A percentile compares a stretch with the other conserved stretches of the same genome.
phyloP scores from a whole-genome alignment of 805 yeast genomes.

The Candida glaebosa region DNA sequence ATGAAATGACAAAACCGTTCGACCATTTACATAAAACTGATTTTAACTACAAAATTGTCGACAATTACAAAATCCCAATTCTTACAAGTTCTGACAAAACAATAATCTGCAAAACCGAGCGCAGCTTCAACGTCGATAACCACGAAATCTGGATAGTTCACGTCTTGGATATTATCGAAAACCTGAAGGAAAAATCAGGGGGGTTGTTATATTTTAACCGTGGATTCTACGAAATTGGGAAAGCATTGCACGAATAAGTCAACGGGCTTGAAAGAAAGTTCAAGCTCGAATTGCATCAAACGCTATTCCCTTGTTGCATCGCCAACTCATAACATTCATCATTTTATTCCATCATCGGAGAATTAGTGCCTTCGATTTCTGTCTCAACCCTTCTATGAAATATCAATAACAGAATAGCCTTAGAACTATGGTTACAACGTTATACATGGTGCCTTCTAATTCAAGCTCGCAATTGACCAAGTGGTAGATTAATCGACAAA shows the following conservation, averaged over 20 bases:
- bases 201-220: slow-evolving; percentile 67
- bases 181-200: slow-evolving; percentile 37
- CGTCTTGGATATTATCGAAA: slow-evolving; percentile 54
- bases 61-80: slow-evolving; percentile 47
- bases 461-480: too few species aligned
- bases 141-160: slow-evolving; percentile 91
- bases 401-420: too few species aligned
- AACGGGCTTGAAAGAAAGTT: too few species aligned
- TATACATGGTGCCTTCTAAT: too few species aligned
- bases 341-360: too few species aligned
- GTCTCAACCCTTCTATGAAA: too few species aligned
- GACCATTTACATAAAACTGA: slow-evolving; percentile 25
- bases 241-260: slow-evolving; percentile 18
- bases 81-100: slow-evolving; percentile 55
- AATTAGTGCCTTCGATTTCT: too few species aligned
- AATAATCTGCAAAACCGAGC: slow-evolving; percentile 55
- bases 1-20: slow-evolving; percentile 57
- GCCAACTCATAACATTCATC: too few species aligned
- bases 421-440: too few species aligned
- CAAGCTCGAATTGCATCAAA: too few species aligned
- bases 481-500: too few species aligned
- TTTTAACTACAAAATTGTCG: slow-evolving; percentile 11
- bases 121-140: slow-evolving; percentile 61
- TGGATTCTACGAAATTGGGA: slow-evolving; percentile 48
- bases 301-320: too few species aligned